Evolutionary conservation across 2,329 filamentous ascomycete genomes (phyloP).

Genomic region (Ophiostoma sp.): DNA sequence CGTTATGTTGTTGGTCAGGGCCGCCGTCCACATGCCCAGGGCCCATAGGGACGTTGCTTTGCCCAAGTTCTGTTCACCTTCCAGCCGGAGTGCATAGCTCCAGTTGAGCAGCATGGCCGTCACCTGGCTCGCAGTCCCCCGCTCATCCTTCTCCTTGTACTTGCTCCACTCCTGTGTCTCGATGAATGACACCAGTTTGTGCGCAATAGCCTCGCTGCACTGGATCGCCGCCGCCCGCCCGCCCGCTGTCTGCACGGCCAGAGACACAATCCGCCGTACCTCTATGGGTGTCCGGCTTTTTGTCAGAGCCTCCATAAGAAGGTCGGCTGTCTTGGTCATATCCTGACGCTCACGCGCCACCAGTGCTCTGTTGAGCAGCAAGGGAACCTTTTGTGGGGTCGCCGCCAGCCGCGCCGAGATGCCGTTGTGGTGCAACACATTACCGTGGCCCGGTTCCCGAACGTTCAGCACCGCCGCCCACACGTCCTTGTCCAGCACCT

Average conservation of each 20-base stretch:
- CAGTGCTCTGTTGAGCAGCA: slow-evolving; percentile 35
- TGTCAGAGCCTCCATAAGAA: slow-evolving; percentile 24
- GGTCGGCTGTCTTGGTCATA: neutral
- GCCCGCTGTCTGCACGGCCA: slow-evolving; percentile 27
- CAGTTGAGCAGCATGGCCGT: slow-evolving; percentile 45
- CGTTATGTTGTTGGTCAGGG: slow-evolving; percentile 21
- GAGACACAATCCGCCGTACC: slow-evolving; percentile 34
- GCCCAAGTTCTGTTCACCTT: neutral
- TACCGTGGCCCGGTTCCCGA: neutral
- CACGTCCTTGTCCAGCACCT: slow-evolving; percentile 46
- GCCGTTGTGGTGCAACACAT: slow-evolving; percentile 34
- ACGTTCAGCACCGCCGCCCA: slow-evolving; percentile 40
- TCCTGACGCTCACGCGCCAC: neutral
- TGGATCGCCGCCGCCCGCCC: slow-evolving; percentile 30
- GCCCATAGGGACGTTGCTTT: slow-evolving; percentile 23
- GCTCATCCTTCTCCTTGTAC: neutral
- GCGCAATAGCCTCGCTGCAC: neutral
- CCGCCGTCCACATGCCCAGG: slow-evolving; percentile 30
- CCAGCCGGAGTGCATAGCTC: slow-evolving; percentile 29
- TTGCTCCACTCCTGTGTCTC: neutral
- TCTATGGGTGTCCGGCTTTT: slow-evolving; percentile 27
- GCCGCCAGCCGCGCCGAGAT: slow-evolving; percentile 31
- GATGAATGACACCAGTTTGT: slow-evolving; percentile 1
- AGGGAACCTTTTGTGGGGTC: slow-evolving; percentile 29
- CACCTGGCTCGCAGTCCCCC: neutral